Evolutionary conservation across 2,329 filamentous ascomycete genomes (phyloP).

Genomic region (Dactylellina drechsleri): DNA sequence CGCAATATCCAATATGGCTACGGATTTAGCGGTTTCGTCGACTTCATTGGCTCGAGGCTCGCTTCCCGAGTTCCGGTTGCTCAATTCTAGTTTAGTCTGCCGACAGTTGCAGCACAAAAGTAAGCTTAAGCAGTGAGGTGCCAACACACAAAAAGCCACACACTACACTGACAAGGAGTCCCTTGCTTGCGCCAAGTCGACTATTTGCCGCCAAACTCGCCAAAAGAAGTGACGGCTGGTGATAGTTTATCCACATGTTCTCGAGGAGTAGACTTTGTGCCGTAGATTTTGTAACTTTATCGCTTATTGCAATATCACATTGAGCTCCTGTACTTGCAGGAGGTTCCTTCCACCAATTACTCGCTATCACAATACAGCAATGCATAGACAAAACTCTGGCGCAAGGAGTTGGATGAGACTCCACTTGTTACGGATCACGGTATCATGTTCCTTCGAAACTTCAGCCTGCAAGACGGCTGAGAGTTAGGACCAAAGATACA

Average conservation of each 20-base stretch:
- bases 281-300: background rate
- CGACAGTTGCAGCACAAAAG: background rate
- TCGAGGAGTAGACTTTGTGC: constrained; percentile 14
- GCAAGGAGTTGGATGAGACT: constrained; percentile 35
- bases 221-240: background rate
- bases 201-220: constrained; percentile 1
- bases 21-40: background rate
- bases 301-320: constrained; percentile 20
- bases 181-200: constrained; percentile 23
- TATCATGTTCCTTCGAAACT: background rate
- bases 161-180: background rate
- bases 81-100: too few relatives aligned
- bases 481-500: background rate
- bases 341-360: constrained; percentile 2
- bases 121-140: background rate
- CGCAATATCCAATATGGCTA: background rate
- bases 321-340: constrained; percentile 36
- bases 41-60: background rate
- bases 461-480: constrained; percentile 7
- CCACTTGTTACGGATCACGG: constrained; percentile 7
- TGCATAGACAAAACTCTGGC: constrained; percentile 2
- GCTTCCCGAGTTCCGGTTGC: background rate
- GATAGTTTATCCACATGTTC: background rate
- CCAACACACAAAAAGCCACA: constrained; percentile 52
- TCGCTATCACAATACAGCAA: background rate